Evolutionary conservation across 2,329 filamentous ascomycete genomes (phyloP).

Genomic region (Nannizziopsis barbatae): DNA sequence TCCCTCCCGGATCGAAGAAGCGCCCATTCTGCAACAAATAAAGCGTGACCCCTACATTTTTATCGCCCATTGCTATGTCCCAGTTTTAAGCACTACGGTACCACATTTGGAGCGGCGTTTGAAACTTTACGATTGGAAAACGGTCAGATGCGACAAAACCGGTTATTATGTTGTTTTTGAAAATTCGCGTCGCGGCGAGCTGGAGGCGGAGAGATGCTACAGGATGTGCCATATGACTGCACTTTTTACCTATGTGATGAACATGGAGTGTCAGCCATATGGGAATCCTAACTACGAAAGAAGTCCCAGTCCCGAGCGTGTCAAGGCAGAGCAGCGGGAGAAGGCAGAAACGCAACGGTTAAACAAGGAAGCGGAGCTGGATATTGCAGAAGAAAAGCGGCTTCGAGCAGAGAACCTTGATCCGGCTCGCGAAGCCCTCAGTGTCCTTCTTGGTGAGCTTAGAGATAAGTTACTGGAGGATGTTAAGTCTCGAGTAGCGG

Average conservation of each 20-base stretch:
- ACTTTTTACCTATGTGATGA: slow-evolving; percentile 87
- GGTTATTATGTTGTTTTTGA: slow-evolving; percentile 92
- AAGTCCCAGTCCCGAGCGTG: slow-evolving; percentile 36
- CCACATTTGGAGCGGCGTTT: slow-evolving; percentile 83
- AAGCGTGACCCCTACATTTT: slow-evolving; percentile 80
- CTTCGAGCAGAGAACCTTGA: slow-evolving; percentile 80
- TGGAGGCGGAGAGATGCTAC: slow-evolving; percentile 72
- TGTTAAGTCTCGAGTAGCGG: slow-evolving; percentile 76
- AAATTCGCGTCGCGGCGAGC: slow-evolving; percentile 61
- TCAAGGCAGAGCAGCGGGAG: slow-evolving; percentile 41
- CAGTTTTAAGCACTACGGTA: slow-evolving; percentile 72
- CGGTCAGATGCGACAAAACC: slow-evolving; percentile 69
- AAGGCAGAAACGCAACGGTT: slow-evolving; percentile 56
- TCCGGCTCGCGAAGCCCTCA: slow-evolving; percentile 72
- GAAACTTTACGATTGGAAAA: slow-evolving; percentile 68
- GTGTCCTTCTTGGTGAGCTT: slow-evolving; percentile 67
- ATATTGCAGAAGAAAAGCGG: slow-evolving; percentile 81
- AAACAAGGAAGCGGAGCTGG: slow-evolving; percentile 63
- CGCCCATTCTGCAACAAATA: slow-evolving; percentile 57
- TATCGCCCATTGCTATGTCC: slow-evolving; percentile 74
- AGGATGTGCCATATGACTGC: slow-evolving; percentile 65
- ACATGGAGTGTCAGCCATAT: slow-evolving; percentile 69
- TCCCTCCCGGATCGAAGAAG: slow-evolving; percentile 51
- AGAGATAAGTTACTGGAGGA: slow-evolving; percentile 78
- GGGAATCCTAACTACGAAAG: slow-evolving; percentile 53